phyloP scores from a whole-genome alignment of 2,329 filamentous ascomycete species.

The Leptosphaerulina australis region DNA sequence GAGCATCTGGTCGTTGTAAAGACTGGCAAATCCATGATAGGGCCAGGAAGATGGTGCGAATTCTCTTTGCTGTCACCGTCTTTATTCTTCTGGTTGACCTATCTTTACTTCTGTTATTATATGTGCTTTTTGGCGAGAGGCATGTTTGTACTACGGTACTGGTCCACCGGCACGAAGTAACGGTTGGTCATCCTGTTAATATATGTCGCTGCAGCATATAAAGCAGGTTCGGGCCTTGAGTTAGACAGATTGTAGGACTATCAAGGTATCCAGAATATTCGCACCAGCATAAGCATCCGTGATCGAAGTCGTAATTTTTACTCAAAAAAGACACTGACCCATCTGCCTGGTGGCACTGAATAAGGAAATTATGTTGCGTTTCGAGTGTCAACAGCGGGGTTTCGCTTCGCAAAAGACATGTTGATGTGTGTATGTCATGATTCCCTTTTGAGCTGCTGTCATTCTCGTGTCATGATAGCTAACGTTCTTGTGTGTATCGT shows the following conservation, averaged over 20 bases:
- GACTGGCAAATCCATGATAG: no score
- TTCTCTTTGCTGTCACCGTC: not conserved
- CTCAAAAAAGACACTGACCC: not conserved
- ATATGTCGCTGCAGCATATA: constrained; percentile 4
- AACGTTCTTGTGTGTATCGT: not conserved
- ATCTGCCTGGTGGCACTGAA: not conserved
- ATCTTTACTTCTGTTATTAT: not conserved
- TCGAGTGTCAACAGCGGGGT: not conserved
- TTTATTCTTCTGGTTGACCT: not conserved
- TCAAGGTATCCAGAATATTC: not conserved
- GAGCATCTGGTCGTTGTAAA: no score
- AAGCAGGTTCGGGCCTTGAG: not conserved
- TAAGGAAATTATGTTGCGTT: not conserved
- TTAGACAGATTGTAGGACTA: not conserved
- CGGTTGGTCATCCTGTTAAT: constrained; percentile 4
- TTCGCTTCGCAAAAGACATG: not conserved
- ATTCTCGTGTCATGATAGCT: not conserved
- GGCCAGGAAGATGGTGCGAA: not conserved
- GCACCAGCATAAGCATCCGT: not conserved
- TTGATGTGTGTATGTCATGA: not conserved
- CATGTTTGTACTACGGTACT: not conserved
- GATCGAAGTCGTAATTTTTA: not conserved
- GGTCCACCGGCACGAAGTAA: not conserved
- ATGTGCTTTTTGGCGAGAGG: not conserved
- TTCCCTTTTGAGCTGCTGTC: not conserved